Percentiles rank a stretch among this genome's conserved stretches.
Conservation (phyloP, 73 alveolate genomes). For the Symbiodinium pilosum region DNA sequence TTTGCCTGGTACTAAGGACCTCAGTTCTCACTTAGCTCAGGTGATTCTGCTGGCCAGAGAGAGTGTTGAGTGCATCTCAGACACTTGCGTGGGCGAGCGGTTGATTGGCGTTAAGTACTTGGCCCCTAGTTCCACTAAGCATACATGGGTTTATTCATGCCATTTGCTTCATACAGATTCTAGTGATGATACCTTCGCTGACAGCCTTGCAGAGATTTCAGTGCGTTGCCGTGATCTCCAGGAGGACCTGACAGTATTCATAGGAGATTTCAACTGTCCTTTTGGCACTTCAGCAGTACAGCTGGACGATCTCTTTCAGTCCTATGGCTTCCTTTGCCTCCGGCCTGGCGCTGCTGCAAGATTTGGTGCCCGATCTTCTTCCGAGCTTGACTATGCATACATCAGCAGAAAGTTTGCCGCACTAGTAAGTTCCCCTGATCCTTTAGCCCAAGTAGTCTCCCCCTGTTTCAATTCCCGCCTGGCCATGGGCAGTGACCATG, state of each 20-base stretch:
- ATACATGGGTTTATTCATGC: not conserved
- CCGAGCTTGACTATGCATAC: not conserved
- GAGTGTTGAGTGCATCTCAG: not conserved
- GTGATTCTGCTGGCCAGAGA: not conserved
- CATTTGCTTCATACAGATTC: not conserved
- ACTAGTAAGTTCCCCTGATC: not conserved
- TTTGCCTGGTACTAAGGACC: not conserved
- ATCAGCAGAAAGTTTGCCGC: not conserved
- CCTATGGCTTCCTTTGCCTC: not conserved
- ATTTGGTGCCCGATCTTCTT: not conserved
- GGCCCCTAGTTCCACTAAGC: not conserved
- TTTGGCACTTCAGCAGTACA: not conserved
- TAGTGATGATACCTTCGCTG: not conserved
- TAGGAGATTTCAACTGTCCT: not conserved
- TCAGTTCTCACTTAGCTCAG: not conserved
- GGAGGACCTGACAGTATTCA: not conserved
- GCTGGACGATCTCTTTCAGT: not conserved
- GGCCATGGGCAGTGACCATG: not conserved
- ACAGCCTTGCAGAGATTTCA: not conserved
- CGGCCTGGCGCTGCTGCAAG: not conserved
- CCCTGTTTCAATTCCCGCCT: not conserved
- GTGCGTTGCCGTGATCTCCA: not conserved
- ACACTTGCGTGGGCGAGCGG: not conserved
- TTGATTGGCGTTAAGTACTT: not conserved
- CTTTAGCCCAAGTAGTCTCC: not conserved